Conservation (phyloP, 306 rosid species). For the Biancaea sappan region DNA sequence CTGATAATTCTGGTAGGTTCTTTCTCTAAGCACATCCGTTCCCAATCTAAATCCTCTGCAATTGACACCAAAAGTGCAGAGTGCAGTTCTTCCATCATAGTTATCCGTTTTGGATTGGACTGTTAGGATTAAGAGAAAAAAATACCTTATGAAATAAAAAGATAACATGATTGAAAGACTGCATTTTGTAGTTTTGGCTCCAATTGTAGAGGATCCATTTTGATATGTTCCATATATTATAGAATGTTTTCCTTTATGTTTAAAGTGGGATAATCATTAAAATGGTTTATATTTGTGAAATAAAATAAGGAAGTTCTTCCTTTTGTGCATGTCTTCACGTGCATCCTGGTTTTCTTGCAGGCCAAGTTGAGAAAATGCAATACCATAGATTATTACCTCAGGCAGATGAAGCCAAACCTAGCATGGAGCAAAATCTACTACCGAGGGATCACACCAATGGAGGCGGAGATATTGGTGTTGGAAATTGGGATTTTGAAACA, state of each 20-base stretch:
- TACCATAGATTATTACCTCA: slow-evolving; percentile 33
- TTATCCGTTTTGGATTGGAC: too few species aligned
- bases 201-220: too few species aligned
- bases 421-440: slow-evolving; percentile 38
- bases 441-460: slow-evolving; percentile 25
- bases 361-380: slow-evolving; percentile 34
- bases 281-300: slow-evolving; percentile 8
- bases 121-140: too few species aligned
- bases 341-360: slow-evolving; percentile 42
- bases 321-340: slow-evolving; percentile 20
- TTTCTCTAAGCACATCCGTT: not conserved
- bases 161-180: too few species aligned
- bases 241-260: slow-evolving; percentile 20
- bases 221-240: too few species aligned
- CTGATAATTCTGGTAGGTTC: not conserved
- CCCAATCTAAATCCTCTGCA: too few species aligned
- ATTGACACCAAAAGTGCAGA: too few species aligned
- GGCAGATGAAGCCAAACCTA: slow-evolving; percentile 45
- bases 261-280: not conserved
- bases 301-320: not conserved
- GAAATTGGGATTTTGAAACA: slow-evolving; percentile 33
- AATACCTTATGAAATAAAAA: too few species aligned
- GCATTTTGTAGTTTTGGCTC: too few species aligned
- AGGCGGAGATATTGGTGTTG: slow-evolving; percentile 35
- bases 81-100: too few species aligned